Evolutionary conservation across 805 yeast species (phyloP).

Genomic region (Candida rishiriensis): DNA sequence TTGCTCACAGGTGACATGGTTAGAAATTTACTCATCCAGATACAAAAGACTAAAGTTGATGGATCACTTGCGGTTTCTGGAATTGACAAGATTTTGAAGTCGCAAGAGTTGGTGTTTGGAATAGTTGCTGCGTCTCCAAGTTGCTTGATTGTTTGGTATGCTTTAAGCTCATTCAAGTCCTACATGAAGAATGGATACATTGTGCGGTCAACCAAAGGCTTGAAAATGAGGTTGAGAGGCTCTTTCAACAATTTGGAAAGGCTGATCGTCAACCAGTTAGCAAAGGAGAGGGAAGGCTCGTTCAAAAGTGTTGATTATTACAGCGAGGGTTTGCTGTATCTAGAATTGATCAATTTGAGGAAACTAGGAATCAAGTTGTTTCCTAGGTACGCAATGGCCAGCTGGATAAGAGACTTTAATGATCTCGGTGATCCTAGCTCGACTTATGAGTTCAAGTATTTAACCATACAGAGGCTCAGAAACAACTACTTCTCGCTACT

Average conservation of each 20-base stretch:
- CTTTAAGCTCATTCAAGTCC: constrained; percentile 27
- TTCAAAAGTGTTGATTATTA: constrained; percentile 27
- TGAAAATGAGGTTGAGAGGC: constrained; percentile 35
- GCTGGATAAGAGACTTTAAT: constrained; percentile 61
- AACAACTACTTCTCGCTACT: constrained; percentile 44
- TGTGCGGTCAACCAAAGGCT: constrained; percentile 28
- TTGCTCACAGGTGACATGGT: constrained; percentile 65
- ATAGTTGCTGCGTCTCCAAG: constrained; percentile 86
- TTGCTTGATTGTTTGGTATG: constrained; percentile 49
- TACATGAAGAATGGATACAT: constrained; percentile 36
- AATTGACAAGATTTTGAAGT: constrained; percentile 80
- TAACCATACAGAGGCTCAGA: constrained; percentile 55
- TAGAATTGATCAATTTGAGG: constrained; percentile 60
- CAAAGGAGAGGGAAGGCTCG: constrained; percentile 8
- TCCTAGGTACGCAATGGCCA: constrained; percentile 44
- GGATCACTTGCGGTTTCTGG: constrained; percentile 88
- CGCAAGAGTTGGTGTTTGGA: constrained; percentile 94
- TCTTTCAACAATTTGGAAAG: constrained; percentile 43
- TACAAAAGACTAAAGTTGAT: constrained; percentile 96
- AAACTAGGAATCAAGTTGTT: constrained; percentile 43
- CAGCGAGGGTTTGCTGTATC: constrained; percentile 56
- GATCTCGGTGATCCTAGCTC: constrained; percentile 46
- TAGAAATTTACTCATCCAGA: constrained; percentile 76
- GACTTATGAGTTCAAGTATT: constrained; percentile 36
- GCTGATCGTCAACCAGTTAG: constrained; percentile 17